Evolutionary conservation across 2,329 filamentous ascomycete species (phyloP), one percentile per base, ranked within the genome.

Genomic region (Stachybotrys elegans): DNA sequence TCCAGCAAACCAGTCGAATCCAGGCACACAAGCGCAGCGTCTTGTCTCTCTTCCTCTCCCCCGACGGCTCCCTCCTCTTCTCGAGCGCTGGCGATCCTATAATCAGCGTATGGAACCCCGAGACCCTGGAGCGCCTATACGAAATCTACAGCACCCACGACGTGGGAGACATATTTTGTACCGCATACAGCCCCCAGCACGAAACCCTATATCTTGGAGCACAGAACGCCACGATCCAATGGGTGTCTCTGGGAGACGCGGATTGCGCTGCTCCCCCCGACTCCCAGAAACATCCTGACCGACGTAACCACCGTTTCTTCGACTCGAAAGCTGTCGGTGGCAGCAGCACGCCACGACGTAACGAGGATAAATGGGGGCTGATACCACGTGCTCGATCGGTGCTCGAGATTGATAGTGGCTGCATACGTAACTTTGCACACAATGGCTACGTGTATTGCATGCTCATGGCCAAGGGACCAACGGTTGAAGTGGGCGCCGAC

Each of bases 371-470:
- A 35, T 79, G 76, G 67, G 60, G 65, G 2, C 53, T 76, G 25
- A 81, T 81, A 35, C 81, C 72, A 3, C 68, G 68, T 32, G 68
- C 76, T 4, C 68, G 67, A 61, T 76, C 60, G 25, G 76, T 86
- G 2, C 69, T 97, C 6, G 89, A 95, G 60, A 90, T 96, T 47
- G 85, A 88, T 57, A 80, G 83, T 40, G 79, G 86, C 19, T 84
- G 91, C 44, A 87, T 95, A 45, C 79, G 77, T 45, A 86, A 93
- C 56, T 98, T 95, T 67, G 90, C 93, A 2, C 93, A 98, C 63
- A 92, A 84, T 63, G 93, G 94, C 36, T 97, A 96, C 61, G 83
- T 98, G 0, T 96, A 96, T 63, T 94, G 90, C 63, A 97, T 97
- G 92, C 75, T 95, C 5, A 75, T 98, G 47, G 83, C 88, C 1